phyloP scores from a whole-genome alignment of 2,329 filamentous ascomycete genomes.

The Phialocephala sp. region DNA sequence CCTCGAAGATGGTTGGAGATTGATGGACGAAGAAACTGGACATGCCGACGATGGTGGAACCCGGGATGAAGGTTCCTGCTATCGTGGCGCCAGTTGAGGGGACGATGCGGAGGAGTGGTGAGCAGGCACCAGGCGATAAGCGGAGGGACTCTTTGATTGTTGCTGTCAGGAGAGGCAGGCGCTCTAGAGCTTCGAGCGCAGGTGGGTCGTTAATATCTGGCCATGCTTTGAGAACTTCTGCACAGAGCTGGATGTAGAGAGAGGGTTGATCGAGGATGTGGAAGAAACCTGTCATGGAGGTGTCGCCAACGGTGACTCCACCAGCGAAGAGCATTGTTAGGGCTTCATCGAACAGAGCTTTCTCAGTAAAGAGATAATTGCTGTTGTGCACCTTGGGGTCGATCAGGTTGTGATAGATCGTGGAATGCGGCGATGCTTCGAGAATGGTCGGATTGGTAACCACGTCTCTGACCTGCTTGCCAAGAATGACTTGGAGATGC shows the following conservation, averaged over 20 bases:
- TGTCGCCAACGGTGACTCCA: conserved; percentile 50
- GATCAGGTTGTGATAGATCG: conserved; percentile 46
- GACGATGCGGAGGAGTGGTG: conserved; percentile 75
- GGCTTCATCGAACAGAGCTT: conserved; percentile 49
- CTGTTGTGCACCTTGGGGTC: conserved; percentile 40
- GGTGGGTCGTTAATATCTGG: conserved; percentile 43
- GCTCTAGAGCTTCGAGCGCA: conserved; percentile 44
- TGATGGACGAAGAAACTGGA: conserved; percentile 34
- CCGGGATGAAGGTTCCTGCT: conserved; percentile 63
- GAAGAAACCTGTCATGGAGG: conserved; percentile 49
- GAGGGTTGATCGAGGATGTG: conserved; percentile 46
- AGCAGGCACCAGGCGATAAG: conserved; percentile 73
- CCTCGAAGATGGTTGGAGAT: conserved; percentile 33
- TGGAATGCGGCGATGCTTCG: conserved; percentile 41
- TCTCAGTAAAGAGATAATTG: conserved; percentile 31
- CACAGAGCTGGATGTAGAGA: conserved; percentile 44
- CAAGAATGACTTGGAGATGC: conserved; percentile 30
- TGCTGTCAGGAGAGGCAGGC: conserved; percentile 40
- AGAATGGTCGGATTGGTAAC: conserved; percentile 33
- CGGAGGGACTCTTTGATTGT: conserved; percentile 78
- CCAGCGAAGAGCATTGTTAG: conserved; percentile 54
- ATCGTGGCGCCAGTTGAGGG: conserved; percentile 68
- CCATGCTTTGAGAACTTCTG: conserved; percentile 47
- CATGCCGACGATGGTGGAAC: conserved; percentile 53
- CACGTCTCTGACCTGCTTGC: conserved; percentile 30